phyloP scores from a whole-genome alignment of 2,329 filamentous ascomycete species.

The Cryphonectria naterciae region DNA sequence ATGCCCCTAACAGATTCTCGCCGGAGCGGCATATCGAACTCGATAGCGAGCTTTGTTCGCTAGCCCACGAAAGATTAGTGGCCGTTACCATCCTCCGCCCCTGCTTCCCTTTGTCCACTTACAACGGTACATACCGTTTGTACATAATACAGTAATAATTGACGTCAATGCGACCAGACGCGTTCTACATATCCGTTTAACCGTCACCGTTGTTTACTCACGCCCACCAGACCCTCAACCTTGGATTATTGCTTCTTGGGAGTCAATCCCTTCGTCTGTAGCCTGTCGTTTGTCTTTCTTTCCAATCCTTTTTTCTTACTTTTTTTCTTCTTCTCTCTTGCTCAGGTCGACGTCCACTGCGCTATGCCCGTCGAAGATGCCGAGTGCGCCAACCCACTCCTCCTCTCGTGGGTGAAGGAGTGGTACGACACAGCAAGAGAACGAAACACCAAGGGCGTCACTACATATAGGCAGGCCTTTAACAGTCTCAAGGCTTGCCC shows the following conservation, averaged over 20 bases:
- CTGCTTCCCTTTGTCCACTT: background rate
- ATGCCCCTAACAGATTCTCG: background rate
- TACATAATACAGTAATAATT: background rate
- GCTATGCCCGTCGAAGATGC: conserved; percentile 34
- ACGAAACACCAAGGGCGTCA: conserved; percentile 70
- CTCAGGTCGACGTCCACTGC: background rate
- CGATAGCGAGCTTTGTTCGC: background rate
- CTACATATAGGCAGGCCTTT: conserved; percentile 76
- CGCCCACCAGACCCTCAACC: background rate
- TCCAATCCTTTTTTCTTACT: background rate
- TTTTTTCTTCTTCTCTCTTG: background rate
- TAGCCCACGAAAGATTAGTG: background rate
- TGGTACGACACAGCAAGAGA: conserved; percentile 73
- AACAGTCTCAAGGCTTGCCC: conserved; percentile 78
- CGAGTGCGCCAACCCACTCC: conserved; percentile 68
- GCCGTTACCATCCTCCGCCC: background rate
- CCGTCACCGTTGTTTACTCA: conserved; percentile 2
- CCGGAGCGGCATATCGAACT: background rate
- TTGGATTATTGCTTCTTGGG: background rate
- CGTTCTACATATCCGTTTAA: conserved; percentile 4
- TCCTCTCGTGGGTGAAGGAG: conserved; percentile 76
- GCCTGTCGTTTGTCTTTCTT: background rate
- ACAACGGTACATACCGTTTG: too few relatives aligned
- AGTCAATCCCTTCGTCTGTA: background rate
- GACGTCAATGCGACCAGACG: conserved; percentile 22